Base-by-base conservation (phyloP, 768 basidiomycete species). In the Infundibulicybe gibba region DNA sequence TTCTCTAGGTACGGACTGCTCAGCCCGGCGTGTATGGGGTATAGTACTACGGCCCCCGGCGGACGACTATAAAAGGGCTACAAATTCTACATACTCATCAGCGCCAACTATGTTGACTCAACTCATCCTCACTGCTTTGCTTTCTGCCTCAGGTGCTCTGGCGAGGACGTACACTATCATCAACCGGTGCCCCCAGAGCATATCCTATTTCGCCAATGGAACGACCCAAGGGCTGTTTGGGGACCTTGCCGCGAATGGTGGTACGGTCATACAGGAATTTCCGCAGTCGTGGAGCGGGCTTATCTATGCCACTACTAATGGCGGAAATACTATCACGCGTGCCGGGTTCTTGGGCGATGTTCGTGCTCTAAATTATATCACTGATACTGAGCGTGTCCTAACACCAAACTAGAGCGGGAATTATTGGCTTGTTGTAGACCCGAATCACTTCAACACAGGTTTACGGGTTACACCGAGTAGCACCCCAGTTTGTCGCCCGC, bases 161-260 rank as follows among this genome's bases (percentile, higher is more conserved):
- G 25, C 25, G 25, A 25, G 25, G 25, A 25, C 4, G 11, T 57
- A 57, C 40, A 49, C 44, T 40, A 56, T 62, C 40, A 40, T 58
- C 45, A 64, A 64, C 47, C 60, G 58, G 42, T 64, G 61, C 38
- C 59, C 61, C 6, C 45, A 56, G 32, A 17, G 48, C 17, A 50
- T 59, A 37, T 57, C 48, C 17, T 45, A 59, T 6, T 59, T 48
- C 42, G 59, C 61, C 51, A 62, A 61, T 38, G 62, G 62, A 1
- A 39, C 52, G 6, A 37, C 35, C 2, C 49, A 57, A 34, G 58
- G 56, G 6, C 41, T 46, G 12, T 46, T 62, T 3, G 34, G 51
- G n/a, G n/a, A n/a, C n/a, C n/a, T n/a, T n/a, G n/a, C n/a, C 10
- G 50, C 57, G 6, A 45, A 52, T 19, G 61, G 61, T 10, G 54